Percentiles rank a stretch among this genome's conserved stretches.
Evolutionary conservation across 805 yeast species (phyloP).

Genomic region (Starmera caribaea): DNA sequence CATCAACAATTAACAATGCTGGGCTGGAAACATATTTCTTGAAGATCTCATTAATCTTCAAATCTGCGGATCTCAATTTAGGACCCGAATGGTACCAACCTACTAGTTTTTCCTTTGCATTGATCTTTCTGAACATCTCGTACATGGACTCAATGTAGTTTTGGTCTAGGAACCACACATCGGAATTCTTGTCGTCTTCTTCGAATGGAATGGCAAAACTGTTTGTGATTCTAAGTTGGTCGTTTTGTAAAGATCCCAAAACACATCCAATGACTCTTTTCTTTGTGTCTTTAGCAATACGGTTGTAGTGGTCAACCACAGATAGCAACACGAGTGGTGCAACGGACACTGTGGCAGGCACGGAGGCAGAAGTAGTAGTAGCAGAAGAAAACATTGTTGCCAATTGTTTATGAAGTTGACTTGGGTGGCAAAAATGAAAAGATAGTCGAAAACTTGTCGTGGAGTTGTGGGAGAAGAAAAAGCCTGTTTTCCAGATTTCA

Average conservation of each 20-base stretch:
- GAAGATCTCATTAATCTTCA: conserved; percentile 85
- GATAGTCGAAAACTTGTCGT: too few species aligned
- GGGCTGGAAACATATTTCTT: conserved; percentile 78
- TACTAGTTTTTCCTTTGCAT: conserved; percentile 89
- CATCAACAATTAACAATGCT: conserved; percentile 82
- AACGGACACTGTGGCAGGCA: conserved; percentile 55
- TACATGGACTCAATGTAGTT: conserved; percentile 94
- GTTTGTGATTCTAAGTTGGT: conserved; percentile 68
- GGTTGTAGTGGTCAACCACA: conserved; percentile 89
- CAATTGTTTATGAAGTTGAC: neutral
- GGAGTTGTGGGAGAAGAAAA: too few species aligned
- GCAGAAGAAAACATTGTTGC: too few species aligned
- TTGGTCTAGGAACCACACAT: conserved; percentile 96
- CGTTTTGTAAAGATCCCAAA: conserved; percentile 64
- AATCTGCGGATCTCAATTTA: conserved; percentile 75
- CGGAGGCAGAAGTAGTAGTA: conserved; percentile 5
- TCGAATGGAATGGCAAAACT: conserved; percentile 97
- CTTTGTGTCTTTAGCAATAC: conserved; percentile 64
- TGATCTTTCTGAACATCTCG: conserved; percentile 95
- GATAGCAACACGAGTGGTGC: conserved; percentile 93
- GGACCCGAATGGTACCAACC: conserved; percentile 99
- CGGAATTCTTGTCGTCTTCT: conserved; percentile 86
- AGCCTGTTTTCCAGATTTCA: too few species aligned
- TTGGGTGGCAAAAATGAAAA: neutral
- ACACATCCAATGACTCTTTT: conserved; percentile 93